phyloP scores from a whole-genome alignment of 495 filamentous ascomycete species.

The Neurospora sp. region DNA sequence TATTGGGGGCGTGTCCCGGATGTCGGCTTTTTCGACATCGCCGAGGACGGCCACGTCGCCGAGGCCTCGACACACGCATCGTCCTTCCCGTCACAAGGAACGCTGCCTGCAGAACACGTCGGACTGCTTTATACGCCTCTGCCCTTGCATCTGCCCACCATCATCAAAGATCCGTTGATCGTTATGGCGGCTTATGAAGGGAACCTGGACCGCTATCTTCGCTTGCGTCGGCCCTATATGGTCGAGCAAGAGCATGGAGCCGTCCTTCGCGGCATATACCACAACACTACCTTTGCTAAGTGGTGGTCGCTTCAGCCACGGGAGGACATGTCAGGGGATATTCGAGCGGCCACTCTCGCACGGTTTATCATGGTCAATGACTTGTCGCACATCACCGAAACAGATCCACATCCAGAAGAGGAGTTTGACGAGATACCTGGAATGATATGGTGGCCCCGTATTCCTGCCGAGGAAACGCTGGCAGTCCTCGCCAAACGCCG shows the following conservation, averaged over 20 bases:
- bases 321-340: background rate
- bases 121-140: constrained; percentile 2
- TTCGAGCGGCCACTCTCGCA: background rate
- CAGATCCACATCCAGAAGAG: background rate
- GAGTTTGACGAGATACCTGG: background rate
- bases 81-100: background rate
- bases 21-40: constrained; percentile 3
- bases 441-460: background rate
- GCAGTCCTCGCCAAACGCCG: background rate
- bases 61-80: background rate
- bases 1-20: too few species aligned
- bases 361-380: background rate
- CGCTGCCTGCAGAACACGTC: background rate
- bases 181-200: constrained; percentile 11
- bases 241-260: background rate
- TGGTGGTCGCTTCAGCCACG: background rate
- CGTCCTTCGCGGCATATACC: constrained; percentile 7
- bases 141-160: constrained; percentile 6
- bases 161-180: constrained; percentile 10
- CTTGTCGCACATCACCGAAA: background rate
- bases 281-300: constrained; percentile 8
- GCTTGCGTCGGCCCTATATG: constrained; percentile 2
- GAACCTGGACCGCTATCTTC: constrained; percentile 10
- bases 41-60: constrained; percentile 5
- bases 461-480: background rate